Conservation (phyloP, 257 asterid genomes). For the Nicotiana otophora region DNA sequence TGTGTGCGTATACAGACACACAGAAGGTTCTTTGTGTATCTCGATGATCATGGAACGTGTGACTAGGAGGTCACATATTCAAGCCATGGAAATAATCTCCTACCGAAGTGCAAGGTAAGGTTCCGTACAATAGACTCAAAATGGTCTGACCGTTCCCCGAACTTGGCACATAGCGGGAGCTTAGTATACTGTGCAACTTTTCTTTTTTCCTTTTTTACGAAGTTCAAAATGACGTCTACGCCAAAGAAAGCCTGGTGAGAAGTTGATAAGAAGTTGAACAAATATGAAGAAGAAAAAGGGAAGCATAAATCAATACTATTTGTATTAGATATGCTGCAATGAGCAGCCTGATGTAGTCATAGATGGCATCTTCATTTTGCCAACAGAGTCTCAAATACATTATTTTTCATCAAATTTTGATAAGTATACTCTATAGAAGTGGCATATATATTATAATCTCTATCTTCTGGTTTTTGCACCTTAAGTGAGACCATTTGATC, state of each 20-base stretch:
- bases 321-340: slow-evolving; percentile 1
- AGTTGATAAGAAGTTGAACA: neutral
- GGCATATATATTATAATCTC: neutral
- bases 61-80: too few relatives aligned
- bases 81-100: too few relatives aligned
- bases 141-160: too few relatives aligned
- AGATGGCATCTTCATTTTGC: neutral
- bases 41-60: too few relatives aligned
- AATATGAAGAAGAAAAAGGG: neutral
- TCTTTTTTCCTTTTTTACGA: too few relatives aligned
- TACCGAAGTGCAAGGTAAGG: too few relatives aligned
- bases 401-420: neutral
- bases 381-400: neutral
- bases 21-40: too few relatives aligned
- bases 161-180: too few relatives aligned
- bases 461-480: neutral
- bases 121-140: too few relatives aligned
- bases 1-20: too few relatives aligned
- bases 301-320: neutral
- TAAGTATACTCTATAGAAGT: neutral
- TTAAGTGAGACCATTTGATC: slow-evolving; percentile 1
- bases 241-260: too few relatives aligned
- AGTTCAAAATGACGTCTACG: too few relatives aligned
- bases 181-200: rapidly evolving
- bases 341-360: neutral